Percentiles rank a stretch among this genome's conserved stretches.
phyloP scores from a whole-genome alignment of 2,329 filamentous ascomycete genomes.

The Sporothrix pallida region DNA sequence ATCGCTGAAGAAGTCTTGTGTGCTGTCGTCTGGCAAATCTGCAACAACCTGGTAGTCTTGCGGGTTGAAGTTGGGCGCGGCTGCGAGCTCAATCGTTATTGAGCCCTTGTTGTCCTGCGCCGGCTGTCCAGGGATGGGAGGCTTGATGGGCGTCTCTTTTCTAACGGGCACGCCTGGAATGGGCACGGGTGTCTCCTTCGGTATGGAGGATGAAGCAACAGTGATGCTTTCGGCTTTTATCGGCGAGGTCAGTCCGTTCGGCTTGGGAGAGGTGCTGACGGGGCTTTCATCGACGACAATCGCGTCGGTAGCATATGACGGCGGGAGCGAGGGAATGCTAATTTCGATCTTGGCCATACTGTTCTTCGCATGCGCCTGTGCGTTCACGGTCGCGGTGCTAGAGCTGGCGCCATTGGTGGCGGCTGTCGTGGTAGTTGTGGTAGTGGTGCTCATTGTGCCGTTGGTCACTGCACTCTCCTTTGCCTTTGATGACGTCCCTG shows the following conservation, averaged over 20 bases:
- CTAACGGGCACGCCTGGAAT: neutral
- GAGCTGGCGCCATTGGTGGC: conserved; percentile 38
- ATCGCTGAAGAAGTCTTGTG: conserved; percentile 64
- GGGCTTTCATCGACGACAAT: neutral
- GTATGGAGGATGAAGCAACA: neutral
- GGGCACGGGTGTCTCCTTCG: conserved; percentile 9
- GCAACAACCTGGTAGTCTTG: conserved; percentile 59
- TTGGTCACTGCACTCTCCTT: conserved; percentile 34
- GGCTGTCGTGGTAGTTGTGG: neutral
- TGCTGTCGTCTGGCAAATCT: conserved; percentile 56
- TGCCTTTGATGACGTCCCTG: conserved; percentile 30
- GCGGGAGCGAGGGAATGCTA: conserved; percentile 48
- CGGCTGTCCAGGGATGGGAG: neutral
- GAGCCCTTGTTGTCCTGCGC: conserved; percentile 39
- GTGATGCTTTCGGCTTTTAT: neutral
- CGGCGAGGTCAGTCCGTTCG: conserved; percentile 25
- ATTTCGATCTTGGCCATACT: conserved; percentile 53
- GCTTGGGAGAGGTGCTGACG: neutral
- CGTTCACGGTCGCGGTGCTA: conserved; percentile 38
- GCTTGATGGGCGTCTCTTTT: conserved; percentile 11
- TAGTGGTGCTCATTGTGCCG: neutral
- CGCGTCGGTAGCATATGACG: conserved; percentile 15
- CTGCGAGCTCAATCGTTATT: conserved; percentile 58
- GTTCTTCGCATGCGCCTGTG: conserved; percentile 46
- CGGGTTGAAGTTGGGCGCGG: conserved; percentile 52